These are phyloP conservation scores for Mycosarcoma maydis DNA, from an alignment of 1,284 basidiomycete species.

Conservation along the genomic window DNA sequence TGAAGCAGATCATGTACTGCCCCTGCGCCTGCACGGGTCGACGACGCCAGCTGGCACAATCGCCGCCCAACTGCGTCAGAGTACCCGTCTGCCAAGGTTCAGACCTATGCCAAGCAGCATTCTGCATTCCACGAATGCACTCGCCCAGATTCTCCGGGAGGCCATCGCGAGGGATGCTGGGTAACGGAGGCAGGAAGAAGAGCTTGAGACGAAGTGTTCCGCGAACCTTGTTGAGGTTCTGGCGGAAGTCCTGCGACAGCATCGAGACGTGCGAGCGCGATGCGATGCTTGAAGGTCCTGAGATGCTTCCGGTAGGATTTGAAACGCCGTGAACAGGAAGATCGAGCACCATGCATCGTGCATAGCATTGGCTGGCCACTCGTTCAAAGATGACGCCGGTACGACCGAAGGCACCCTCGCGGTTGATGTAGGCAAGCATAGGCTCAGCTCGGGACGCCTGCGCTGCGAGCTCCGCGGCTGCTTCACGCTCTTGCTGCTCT, in stretches of 20 bases:
- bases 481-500: conserved; percentile 46
- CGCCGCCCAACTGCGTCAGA: conserved; percentile 93
- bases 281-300: conserved; percentile 45
- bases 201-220: conserved; percentile 63
- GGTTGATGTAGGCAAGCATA: conserved; percentile 57
- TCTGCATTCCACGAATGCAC: conserved; percentile 84
- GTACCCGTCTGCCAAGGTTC: conserved; percentile 82
- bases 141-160: conserved; percentile 92
- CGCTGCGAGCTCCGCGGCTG: conserved; percentile 33
- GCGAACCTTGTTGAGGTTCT: conserved; percentile 52
- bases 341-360: conserved; percentile 52
- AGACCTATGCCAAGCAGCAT: conserved; percentile 89
- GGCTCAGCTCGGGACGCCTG: conserved; percentile 48
- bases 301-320: conserved; percentile 43
- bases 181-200: conserved; percentile 88
- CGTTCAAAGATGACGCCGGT: conserved; percentile 55
- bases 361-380: conserved; percentile 53
- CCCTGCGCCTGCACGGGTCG: conserved; percentile 87
- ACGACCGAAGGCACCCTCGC: conserved; percentile 61
- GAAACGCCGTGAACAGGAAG: conserved; percentile 58
- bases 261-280: conserved; percentile 33
- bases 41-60: conserved; percentile 87
- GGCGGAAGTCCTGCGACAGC: conserved; percentile 41
- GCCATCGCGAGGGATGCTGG: conserved; percentile 79
- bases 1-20: conserved; percentile 86